Base-by-base conservation (phyloP, 371 early-diverging fungal genomes). In the Mucor sp. region DNA sequence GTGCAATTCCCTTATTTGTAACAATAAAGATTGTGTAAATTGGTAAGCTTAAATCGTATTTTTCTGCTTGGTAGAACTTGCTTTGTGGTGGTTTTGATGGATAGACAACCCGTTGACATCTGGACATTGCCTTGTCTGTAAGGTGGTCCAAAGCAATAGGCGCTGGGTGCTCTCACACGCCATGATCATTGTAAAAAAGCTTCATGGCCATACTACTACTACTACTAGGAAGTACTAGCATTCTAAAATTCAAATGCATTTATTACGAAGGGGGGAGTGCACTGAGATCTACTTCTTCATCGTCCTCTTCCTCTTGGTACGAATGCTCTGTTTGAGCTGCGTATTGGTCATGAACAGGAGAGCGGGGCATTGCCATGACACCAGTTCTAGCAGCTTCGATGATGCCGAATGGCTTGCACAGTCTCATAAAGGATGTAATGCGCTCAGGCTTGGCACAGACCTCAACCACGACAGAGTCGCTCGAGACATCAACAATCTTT, bases 351-450 rank as follows among this genome's bases (percentile, higher is more conserved):
- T 87, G 88, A 35, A 94, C 83, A 55, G 90, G 91, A 30, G 93
- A 90, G 25, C 97, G 85, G 17, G 97, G 94, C 91, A 98, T 93
- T 33, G 95, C 96, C 96, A 98, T 97, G 74, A 91, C 83, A 25
- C 97, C 98, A 44, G 93, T 93, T 71, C 97, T 85, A 23, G 96
- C 93, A 2, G 93, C 95, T 81, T 98, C 97, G 65, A 97, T 82
- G 65, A 97, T 91, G 35, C 99, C 99, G 69, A 93, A 98, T 14
- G 97, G 97, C 66, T 93, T 91, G 67, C 95, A 85, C 11, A 98
- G 83, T 74, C 92, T 93, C 67, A 98, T 83, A 79, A 98, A 96
- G 0, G 97, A 91, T 69, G 95, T 91, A 37, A 98, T 78, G 65
- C 97, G 90, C 50, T 86, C 83, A 33, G 93, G 87, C 72, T 95